A percentile compares a stretch with the other conserved stretches of the same genome.
phyloP scores from a whole-genome alignment of 345 rosid species.

The Turnera subulata region DNA sequence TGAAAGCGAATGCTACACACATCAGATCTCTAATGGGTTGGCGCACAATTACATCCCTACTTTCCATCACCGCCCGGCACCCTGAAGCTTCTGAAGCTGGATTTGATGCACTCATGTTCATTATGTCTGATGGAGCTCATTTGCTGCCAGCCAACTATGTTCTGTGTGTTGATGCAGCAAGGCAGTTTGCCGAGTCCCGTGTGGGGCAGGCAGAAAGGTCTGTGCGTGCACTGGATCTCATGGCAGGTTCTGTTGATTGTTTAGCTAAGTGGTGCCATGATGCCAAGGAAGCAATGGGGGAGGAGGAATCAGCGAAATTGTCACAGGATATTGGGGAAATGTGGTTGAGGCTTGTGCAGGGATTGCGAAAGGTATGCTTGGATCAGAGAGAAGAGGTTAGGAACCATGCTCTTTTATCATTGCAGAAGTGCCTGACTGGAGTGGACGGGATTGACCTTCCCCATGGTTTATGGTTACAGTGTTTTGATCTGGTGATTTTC shows the following conservation, averaged over 20 bases:
- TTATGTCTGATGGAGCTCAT: conserved; percentile 83
- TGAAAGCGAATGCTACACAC: conserved; percentile 90
- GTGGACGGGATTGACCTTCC: conserved; percentile 66
- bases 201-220: conserved; percentile 95
- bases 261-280: conserved; percentile 65
- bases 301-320: conserved; percentile 70
- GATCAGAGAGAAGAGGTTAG: conserved; percentile 98
- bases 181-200: conserved; percentile 99
- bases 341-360: conserved; percentile 98
- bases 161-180: conserved; percentile 75
- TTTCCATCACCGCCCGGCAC: conserved; percentile 89
- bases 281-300: conserved; percentile 71
- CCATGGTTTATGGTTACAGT: conserved; percentile 74
- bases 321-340: conserved; percentile 82
- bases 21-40: conserved; percentile 92
- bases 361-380: conserved; percentile 92
- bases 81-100: conserved; percentile 99
- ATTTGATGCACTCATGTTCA: conserved; percentile 73
- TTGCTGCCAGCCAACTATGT: conserved; percentile 77
- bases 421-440: conserved; percentile 83
- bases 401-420: conserved; percentile 78
- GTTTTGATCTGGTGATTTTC: conserved; percentile 86
- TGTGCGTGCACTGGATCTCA: conserved; percentile 74
- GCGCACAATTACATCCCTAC: conserved; percentile 86
- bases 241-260: conserved; percentile 80